Base-by-base conservation (phyloP, 2,329 filamentous ascomycete genomes). In the Claviceps quebecensis region DNA sequence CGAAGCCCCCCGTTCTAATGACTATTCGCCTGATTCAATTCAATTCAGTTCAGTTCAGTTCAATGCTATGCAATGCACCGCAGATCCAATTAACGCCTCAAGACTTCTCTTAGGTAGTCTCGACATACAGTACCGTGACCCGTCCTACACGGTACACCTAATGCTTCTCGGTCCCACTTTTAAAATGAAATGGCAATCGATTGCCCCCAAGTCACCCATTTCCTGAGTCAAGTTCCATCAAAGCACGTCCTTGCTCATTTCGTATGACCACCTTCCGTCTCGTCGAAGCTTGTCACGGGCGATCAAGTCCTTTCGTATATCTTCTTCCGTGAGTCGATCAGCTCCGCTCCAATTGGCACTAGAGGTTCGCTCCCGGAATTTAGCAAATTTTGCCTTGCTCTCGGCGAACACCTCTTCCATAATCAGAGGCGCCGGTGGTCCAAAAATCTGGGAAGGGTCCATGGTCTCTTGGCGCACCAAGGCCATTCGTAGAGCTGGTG, bases 321-420 rank as follows among this genome's bases (percentile, higher is more conserved):
- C 90, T 53, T 94, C 90, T 57, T 90, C 84, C 0, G 90, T 96
- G 59, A 98, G 73, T 50, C 75, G 70, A 59, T 98, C 94, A 3
- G 84, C 74, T 51, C 87, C 78, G 61, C 79, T 84, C 93, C 93
- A 98, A 69, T 95, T 94, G 38, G 94, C 94, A 67, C 88, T 95
- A 59, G 87, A 95, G 5, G 91, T 96, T 52, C 93, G 79, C 49
- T 87, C 83, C 17, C 94, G 81, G 75, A 96, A 97, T 63, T 88
- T 87, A 72, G 87, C 86, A 66, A 86, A 81, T 56, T 85, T 74
- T 52, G 91, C 88, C 66, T 89, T 89, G 67, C 86, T 90, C 66
- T 89, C 87, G 67, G 78, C 85, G 69, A 98, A 98, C 36, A 96
- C 89, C 64, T 97, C 90, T 61, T 98, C 94, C 84, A 98, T 93